phyloP scores from a whole-genome alignment of 768 basidiomycete genomes.

The Boletus reticuloceps region DNA sequence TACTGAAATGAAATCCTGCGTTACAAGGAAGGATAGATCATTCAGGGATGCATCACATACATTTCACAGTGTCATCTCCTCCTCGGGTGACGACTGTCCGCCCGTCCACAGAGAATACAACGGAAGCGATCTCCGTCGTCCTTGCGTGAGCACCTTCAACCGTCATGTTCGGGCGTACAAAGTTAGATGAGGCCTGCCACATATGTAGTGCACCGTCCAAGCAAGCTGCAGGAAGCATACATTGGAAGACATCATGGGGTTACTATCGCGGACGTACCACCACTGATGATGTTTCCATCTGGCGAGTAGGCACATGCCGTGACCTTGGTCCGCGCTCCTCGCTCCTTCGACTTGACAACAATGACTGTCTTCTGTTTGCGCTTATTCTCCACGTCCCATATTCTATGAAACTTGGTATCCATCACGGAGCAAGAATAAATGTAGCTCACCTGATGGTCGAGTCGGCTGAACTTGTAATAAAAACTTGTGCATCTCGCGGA shows the following conservation, averaged over 20 bases:
- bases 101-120: conserved; percentile 89
- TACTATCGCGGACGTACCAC: conserved; percentile 52
- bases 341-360: conserved; percentile 93
- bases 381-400: conserved; percentile 93
- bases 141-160: conserved; percentile 87
- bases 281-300: conserved; percentile 88
- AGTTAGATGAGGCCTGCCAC: conserved; percentile 92
- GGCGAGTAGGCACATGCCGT: conserved; percentile 82
- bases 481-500: conserved; percentile 77
- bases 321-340: conserved; percentile 91
- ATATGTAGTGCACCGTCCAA: conserved; percentile 90
- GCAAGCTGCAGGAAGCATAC: conserved; percentile 53
- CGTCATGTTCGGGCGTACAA: conserved; percentile 84
- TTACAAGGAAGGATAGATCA: conserved; percentile 1
- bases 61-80: conserved; percentile 92
- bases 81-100: conserved; percentile 84
- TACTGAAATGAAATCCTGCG: conserved; percentile 45
- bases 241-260: not conserved
- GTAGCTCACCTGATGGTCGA: conserved; percentile 83
- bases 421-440: not conserved
- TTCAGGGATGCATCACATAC: conserved; percentile 49
- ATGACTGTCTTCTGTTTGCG: conserved; percentile 95
- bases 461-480: conserved; percentile 94
- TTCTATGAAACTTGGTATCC: conserved; percentile 42
- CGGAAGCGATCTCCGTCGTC: conserved; percentile 80